These are phyloP conservation scores for Cutaneotrichosporon cavernicola DNA, from an alignment of 1,284 basidiomycete genomes.

Conservation along the genomic window DNA sequence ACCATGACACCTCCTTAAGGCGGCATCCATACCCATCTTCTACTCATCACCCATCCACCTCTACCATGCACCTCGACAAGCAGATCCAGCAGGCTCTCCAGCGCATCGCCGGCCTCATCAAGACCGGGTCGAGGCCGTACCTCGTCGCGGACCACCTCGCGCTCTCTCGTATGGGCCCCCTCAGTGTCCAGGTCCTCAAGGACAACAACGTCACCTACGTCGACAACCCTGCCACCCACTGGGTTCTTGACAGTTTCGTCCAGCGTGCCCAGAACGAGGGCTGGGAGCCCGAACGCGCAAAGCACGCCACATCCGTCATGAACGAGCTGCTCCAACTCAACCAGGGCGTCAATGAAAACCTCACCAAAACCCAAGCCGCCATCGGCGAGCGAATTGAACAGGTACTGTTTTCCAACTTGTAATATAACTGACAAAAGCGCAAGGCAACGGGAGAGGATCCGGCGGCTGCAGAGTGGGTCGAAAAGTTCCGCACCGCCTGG, in stretches of 20 bases:
- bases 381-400: conserved; percentile 20
- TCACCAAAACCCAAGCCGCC: conserved; percentile 14
- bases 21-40: neutral
- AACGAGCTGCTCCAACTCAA: conserved; percentile 16
- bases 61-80: conserved; percentile 13
- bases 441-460: conserved; percentile 7
- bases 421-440: neutral
- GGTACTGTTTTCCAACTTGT: too few species aligned
- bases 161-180: conserved; percentile 17
- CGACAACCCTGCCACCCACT: conserved; percentile 22
- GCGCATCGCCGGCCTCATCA: conserved; percentile 5
- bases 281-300: conserved; percentile 6
- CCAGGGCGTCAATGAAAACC: conserved; percentile 5
- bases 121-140: conserved; percentile 11
- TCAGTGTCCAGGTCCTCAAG: conserved; percentile 8
- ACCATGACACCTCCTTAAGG: too few species aligned
- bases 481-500: conserved; percentile 18
- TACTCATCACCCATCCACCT: neutral
- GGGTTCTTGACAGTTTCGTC: conserved; percentile 21
- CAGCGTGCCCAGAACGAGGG: neutral
- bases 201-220: conserved; percentile 17
- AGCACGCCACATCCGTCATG: conserved; percentile 13
- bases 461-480: conserved; percentile 15
- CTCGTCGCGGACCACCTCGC: conserved; percentile 22
- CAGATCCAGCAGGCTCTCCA: conserved; percentile 15